These are phyloP conservation scores for Dichotomocladium elegans DNA, from an alignment of 371 early-diverging fungal genomes.

Conservation along the genomic window DNA sequence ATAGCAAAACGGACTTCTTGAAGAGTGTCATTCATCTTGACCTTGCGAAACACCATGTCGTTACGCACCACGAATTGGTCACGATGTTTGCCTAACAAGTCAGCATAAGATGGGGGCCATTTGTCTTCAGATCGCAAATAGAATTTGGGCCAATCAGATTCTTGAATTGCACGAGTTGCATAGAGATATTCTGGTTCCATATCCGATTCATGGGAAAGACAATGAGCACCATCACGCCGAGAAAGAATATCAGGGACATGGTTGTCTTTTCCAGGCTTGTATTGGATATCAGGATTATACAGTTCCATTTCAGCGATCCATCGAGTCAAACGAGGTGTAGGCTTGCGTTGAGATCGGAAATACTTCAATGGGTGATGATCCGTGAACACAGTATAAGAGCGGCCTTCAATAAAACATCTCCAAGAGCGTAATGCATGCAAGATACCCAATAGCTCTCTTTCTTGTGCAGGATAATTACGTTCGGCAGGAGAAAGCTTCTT, in stretches of 20 bases:
- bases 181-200: conserved; percentile 6
- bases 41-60: too few species aligned
- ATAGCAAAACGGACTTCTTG: conserved; percentile 1
- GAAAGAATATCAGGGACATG: conserved; percentile 24
- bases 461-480: too few species aligned
- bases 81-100: not conserved
- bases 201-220: not conserved
- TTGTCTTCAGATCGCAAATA: not conserved
- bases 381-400: too few species aligned
- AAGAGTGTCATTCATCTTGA: not conserved
- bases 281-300: conserved; percentile 15
- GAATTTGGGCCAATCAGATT: conserved; percentile 5
- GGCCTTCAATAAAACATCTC: conserved; percentile 33
- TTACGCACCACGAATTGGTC: too few species aligned
- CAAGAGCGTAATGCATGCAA: conserved; percentile 24
- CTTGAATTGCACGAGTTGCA: not conserved
- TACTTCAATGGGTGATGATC: conserved; percentile 25
- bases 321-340: not conserved
- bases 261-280: too few species aligned
- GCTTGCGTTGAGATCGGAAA: conserved; percentile 9
- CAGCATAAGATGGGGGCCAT: not conserved
- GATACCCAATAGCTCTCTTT: too few species aligned
- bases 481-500: too few species aligned
- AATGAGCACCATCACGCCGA: not conserved
- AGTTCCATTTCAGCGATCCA: conserved; percentile 20